Conservation (phyloP, 1,284 basidiomycete genomes). For the Amylostereum chailletii region DNA sequence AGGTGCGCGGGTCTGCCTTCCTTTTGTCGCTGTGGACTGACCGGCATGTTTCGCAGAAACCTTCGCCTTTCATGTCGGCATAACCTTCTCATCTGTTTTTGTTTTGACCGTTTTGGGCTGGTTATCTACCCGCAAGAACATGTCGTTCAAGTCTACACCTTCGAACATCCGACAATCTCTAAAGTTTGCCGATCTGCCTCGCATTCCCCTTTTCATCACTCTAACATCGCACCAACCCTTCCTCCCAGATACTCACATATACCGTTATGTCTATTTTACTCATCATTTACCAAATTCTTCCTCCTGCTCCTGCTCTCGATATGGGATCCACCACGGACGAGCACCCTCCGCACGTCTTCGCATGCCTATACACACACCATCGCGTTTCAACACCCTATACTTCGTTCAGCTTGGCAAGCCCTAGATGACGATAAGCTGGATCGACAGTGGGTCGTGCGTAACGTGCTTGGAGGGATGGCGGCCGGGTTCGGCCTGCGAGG, state of each 20-base stretch:
- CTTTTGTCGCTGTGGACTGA: conserved; percentile 4
- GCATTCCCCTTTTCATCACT: background rate
- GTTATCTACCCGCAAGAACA: conserved; percentile 17
- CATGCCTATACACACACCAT: conserved; percentile 19
- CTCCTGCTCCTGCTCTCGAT: conserved; percentile 77
- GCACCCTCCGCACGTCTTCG: conserved; percentile 6
- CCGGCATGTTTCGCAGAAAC: conserved; percentile 41
- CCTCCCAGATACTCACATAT: conserved; percentile 56
- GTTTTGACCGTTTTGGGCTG: conserved; percentile 35
- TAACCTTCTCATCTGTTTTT: conserved; percentile 46
- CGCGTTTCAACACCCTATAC: conserved; percentile 19
- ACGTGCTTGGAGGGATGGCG: conserved; percentile 80
- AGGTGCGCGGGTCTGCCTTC: conserved; percentile 29
- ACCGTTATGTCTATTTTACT: conserved; percentile 77
- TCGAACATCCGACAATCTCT: conserved; percentile 60
- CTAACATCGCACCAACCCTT: background rate
- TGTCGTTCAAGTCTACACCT: conserved; percentile 4
- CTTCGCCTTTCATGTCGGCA: conserved; percentile 59
- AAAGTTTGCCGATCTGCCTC: conserved; percentile 26
- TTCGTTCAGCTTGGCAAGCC: conserved; percentile 33
- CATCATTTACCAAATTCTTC: conserved; percentile 81
- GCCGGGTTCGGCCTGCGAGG: conserved; percentile 63
- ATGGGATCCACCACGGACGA: conserved; percentile 52
- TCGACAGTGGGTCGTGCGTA: conserved; percentile 79
- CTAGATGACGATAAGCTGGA: conserved; percentile 65